These are phyloP conservation scores for Penicillium mononematosum DNA, from an alignment of 495 filamentous ascomycete species.

Conservation along the genomic window DNA sequence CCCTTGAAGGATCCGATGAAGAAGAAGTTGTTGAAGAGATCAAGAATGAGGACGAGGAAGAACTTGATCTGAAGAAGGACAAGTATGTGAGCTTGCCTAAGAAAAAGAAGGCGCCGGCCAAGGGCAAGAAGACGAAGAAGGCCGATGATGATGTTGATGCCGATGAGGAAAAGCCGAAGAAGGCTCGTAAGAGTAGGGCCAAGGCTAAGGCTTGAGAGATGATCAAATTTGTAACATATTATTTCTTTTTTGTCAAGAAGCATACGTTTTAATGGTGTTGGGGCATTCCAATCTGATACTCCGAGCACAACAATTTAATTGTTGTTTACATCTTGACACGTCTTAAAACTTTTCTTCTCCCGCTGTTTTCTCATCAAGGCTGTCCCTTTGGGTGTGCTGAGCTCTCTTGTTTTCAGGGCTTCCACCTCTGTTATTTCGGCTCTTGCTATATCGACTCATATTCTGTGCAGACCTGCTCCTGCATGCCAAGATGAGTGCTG, in stretches of 20 bases:
- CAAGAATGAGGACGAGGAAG: conserved; percentile 64
- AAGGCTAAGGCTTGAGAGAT: conserved; percentile 38
- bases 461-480: no score
- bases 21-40: conserved; percentile 60
- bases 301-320: background rate
- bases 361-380: background rate
- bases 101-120: conserved; percentile 59
- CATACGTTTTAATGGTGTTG: conserved; percentile 1
- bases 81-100: conserved; percentile 94
- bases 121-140: conserved; percentile 59
- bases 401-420: no score
- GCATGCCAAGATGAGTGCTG: no score
- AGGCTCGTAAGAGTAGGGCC: conserved; percentile 46
- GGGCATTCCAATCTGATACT: background rate
- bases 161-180: conserved; percentile 54
- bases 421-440: no score
- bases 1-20: conserved; percentile 86
- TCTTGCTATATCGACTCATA: no score
- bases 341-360: background rate
- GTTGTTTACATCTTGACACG: background rate
- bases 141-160: conserved; percentile 39
- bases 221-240: conserved; percentile 16
- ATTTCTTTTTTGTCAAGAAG: background rate
- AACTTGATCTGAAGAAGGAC: conserved; percentile 82
- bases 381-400: no score